Conservation (phyloP, 768 basidiomycete genomes). For the Boletus sensibilis region DNA sequence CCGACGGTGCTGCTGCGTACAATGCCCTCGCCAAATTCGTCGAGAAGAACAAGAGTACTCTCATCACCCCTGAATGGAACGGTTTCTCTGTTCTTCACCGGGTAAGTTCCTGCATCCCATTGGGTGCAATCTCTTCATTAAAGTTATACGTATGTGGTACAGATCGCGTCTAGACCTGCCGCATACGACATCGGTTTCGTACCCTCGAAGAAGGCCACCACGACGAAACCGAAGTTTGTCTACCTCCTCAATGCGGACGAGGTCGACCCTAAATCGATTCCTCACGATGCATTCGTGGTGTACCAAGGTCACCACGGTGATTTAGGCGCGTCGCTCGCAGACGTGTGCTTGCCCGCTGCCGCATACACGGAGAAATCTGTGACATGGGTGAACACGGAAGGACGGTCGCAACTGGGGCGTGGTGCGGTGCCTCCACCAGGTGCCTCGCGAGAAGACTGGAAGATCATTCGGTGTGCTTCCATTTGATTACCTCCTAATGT, state of each 20-base stretch:
- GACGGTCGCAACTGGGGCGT: constrained; percentile 85
- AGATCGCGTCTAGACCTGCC: constrained; percentile 91
- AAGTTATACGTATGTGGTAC: not conserved
- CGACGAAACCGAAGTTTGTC: constrained; percentile 86
- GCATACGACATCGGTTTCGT: constrained; percentile 95
- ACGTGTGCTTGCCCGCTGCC: constrained; percentile 88
- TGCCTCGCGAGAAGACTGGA: constrained; percentile 95
- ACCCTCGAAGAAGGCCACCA: constrained; percentile 74
- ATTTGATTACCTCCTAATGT: not conserved
- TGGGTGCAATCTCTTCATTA: not conserved
- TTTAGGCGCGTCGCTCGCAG: constrained; percentile 93
- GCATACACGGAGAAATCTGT: constrained; percentile 92
- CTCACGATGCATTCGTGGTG: constrained; percentile 91
- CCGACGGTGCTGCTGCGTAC: constrained; percentile 77
- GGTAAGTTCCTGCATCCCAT: constrained; percentile 41
- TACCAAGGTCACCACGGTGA: constrained; percentile 99
- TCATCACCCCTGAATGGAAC: constrained; percentile 91
- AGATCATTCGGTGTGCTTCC: constrained; percentile 73
- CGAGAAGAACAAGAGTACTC: constrained; percentile 66
- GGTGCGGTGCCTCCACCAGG: constrained; percentile 95
- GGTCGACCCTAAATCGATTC: constrained; percentile 83
- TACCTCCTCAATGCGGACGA: constrained; percentile 98
- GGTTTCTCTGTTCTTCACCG: constrained; percentile 92
- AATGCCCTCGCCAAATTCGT: constrained; percentile 79
- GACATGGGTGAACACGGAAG: constrained; percentile 98